A percentile compares a stretch with the other conserved stretches of the same genome.
Evolutionary conservation across 345 rosid species (phyloP).

Genomic region (Triadica sebifera): DNA sequence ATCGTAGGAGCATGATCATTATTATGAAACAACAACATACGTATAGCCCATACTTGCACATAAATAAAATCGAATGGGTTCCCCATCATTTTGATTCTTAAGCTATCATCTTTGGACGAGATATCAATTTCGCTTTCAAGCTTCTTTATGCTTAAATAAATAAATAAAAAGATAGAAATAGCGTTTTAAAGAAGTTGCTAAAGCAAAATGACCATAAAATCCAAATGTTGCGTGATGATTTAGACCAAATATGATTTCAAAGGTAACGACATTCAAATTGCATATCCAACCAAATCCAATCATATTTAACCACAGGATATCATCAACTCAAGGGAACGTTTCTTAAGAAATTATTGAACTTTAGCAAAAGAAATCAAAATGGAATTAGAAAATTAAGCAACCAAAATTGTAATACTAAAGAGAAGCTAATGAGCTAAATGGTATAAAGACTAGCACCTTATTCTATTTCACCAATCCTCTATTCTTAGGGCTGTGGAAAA

Average conservation of each 20-base stretch:
- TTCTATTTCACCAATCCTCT: not conserved
- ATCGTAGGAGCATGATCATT: not conserved
- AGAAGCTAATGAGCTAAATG: not conserved
- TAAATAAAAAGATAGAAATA: no score
- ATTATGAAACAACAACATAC: not conserved
- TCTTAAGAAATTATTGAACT: not conserved
- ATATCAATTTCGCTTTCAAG: no score
- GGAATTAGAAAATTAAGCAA: no score
- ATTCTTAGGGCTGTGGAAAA: not conserved
- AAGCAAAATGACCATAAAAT: no score
- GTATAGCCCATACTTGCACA: not conserved
- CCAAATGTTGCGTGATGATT: no score
- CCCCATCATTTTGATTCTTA: no score
- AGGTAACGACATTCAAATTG: not conserved
- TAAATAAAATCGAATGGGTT: not conserved
- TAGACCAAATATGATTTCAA: no score
- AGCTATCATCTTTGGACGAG: no score
- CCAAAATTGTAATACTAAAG: not conserved
- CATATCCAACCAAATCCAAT: not conserved
- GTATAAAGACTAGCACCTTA: not conserved
- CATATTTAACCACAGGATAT: not conserved
- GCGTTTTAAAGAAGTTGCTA: no score
- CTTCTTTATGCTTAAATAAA: no score
- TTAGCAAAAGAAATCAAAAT: not conserved
- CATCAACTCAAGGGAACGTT: not conserved